Percentiles rank a stretch among this genome's conserved stretches.
phyloP scores from a whole-genome alignment of 164 flowering plant genomes.

The Cinnamomum micranthum region DNA sequence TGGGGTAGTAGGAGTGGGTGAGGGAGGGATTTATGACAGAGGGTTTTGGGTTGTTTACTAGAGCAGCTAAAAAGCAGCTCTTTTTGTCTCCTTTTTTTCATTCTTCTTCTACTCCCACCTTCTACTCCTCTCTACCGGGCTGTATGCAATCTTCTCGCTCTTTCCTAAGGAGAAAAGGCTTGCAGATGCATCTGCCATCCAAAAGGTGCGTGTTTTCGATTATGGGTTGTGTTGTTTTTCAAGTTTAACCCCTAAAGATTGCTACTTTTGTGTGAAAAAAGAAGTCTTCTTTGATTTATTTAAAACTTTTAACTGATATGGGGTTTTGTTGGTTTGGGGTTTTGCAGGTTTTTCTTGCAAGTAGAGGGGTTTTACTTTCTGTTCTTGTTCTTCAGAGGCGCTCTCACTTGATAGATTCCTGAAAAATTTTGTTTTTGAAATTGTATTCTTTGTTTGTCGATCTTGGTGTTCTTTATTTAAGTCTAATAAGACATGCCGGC shows the following conservation, averaged over 20 bases:
- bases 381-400: conserved; percentile 63
- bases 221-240: too few species aligned
- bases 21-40: conserved; percentile 69
- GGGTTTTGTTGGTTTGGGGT: conserved; percentile 8
- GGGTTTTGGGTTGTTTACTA: conserved; percentile 36
- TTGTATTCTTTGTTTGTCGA: conserved; percentile 5
- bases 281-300: background rate
- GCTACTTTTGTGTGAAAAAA: too few species aligned
- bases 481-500: conserved; percentile 27
- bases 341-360: conserved; percentile 84
- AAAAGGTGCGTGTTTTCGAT: conserved; percentile 41
- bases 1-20: conserved; percentile 1
- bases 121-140: conserved; percentile 15
- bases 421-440: background rate
- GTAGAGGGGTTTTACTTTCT: conserved; percentile 49
- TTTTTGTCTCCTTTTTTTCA: conserved; percentile 18
- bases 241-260: too few species aligned
- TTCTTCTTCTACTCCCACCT: background rate
- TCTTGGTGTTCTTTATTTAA: conserved; percentile 3
- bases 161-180: conserved; percentile 17
- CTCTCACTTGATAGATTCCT: conserved; percentile 36
- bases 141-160: conserved; percentile 24
- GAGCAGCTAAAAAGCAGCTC: conserved; percentile 55
- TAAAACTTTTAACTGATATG: background rate
- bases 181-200: conserved; percentile 86